Evolutionary conservation across 78 protist species (phyloP).

Genomic region (Corallochytrium limacisporum): DNA sequence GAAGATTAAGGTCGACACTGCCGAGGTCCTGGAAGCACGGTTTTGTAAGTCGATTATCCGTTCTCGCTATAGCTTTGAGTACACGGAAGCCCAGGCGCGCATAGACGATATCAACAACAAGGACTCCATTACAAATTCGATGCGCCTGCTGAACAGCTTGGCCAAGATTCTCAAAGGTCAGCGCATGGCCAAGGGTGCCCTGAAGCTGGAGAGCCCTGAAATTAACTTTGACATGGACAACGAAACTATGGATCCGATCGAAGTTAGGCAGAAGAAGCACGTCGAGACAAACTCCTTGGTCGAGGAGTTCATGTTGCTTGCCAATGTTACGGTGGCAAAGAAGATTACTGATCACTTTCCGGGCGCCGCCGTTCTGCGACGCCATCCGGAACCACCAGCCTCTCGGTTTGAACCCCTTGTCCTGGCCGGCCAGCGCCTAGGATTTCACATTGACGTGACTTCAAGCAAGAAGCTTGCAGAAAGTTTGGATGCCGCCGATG

Average conservation of each 20-base stretch:
- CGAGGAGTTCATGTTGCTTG: conserved; percentile 88
- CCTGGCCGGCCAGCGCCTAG: neutral
- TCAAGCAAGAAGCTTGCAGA: neutral
- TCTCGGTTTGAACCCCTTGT: neutral
- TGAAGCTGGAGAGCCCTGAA: conserved; percentile 47
- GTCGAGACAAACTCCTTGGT: conserved; percentile 40
- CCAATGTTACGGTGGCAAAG: conserved; percentile 70
- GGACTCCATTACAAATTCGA: neutral
- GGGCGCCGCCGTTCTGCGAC: conserved; percentile 54
- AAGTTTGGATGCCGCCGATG: neutral
- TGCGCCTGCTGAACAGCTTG: conserved; percentile 1
- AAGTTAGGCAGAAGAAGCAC: neutral
- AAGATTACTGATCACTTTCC: conserved; percentile 44
- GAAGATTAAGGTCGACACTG: conserved; percentile 10
- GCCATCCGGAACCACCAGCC: conserved; percentile 30
- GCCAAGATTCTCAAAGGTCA: neutral
- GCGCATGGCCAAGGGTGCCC: conserved; percentile 43
- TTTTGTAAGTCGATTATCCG: conserved; percentile 48
- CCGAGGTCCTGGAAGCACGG: neutral
- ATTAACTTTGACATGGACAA: conserved; percentile 19
- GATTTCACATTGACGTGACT: neutral
- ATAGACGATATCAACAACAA: neutral
- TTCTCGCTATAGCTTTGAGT: conserved; percentile 33
- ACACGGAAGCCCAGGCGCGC: conserved; percentile 10
- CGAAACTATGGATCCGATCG: conserved; percentile 33